A percentile compares a stretch with the other conserved stretches of the same genome.
Conservation (phyloP, 306 rosid genomes). For the Cyamopsis tetragonoloba region DNA sequence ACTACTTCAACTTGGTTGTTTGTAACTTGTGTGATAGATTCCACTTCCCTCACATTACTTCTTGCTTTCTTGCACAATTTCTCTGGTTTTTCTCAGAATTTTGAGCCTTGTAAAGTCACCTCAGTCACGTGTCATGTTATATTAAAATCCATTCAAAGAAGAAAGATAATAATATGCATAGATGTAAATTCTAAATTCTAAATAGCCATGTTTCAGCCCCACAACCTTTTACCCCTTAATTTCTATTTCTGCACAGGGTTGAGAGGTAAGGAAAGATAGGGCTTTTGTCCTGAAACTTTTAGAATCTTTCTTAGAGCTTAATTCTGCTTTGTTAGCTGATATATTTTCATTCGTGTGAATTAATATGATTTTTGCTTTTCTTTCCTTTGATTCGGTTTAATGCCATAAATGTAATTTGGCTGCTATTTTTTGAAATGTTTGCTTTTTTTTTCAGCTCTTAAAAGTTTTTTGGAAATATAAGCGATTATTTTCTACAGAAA, state of each 20-base stretch:
- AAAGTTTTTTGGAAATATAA: too few relatives aligned
- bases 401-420: not conserved
- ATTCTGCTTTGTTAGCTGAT: not conserved
- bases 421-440: too few relatives aligned
- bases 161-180: not conserved
- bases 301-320: not conserved
- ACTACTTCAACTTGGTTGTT: constrained; percentile 44
- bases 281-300: not conserved
- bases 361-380: not conserved
- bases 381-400: not conserved
- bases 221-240: constrained; percentile 6
- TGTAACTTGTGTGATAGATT: constrained; percentile 5
- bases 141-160: not conserved
- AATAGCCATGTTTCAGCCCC: constrained; percentile 2
- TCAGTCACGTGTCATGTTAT: constrained; percentile 21
- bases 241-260: not conserved
- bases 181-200: too few relatives aligned
- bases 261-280: not conserved
- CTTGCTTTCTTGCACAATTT: not conserved
- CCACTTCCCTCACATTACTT: not conserved
- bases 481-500: too few relatives aligned
- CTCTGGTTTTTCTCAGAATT: constrained; percentile 24
- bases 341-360: not conserved
- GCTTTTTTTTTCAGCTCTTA: too few relatives aligned
- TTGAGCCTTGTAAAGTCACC: constrained; percentile 24